Base-by-base conservation (phyloP, 495 filamentous ascomycete genomes). In the Xylaria acuta region DNA sequence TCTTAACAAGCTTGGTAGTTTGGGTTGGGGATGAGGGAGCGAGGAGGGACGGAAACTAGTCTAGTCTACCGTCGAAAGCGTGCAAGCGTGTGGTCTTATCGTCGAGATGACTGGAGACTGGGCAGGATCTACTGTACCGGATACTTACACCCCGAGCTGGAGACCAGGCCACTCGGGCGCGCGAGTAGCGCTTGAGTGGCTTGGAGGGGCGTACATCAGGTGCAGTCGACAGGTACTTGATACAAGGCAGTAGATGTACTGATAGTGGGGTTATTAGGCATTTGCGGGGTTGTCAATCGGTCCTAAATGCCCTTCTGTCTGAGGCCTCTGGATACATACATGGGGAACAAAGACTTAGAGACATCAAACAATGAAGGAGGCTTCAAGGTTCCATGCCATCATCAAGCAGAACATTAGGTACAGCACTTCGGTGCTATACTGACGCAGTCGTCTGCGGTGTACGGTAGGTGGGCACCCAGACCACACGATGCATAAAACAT, bases 281-380 rank as follows among this genome's bases (percentile, higher is more conserved):
- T n/a, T 64, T 64, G 54, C 59, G 67, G 67, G 67, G 54, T 64
- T 69, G 67, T 38, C 22, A 62, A 51, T 62, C 62, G 54, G 40
- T 65, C 63, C 68, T 64, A 73, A 38, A 56, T 25, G 70, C 56
- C 9, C 40, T 38, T 67, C 49, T 40, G 56, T 32, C 41, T 34
- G 67, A 27, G 6, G 54, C 20, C 22, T 63, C 16, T 32, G 67
- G 38, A 60, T 22, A 38, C 25, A 32, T 36, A 30, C 56, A 38
- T 22, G 34, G 30, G 11, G 58, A 38, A 60, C 58, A 60, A 60
- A 60, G 34, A 38, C 32, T 12, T 36, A 34, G 58, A 60, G 34
- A 60, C 58, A 22, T 60, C 18, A 9, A 60, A 60, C 58, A 60
- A 60, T 60, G 34, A 60, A 60, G 58, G 30, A 11, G 58, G 58